These are phyloP conservation scores for Alternaria solani DNA, from an alignment of 2,329 filamentous ascomycete species.

Conservation along the genomic window DNA sequence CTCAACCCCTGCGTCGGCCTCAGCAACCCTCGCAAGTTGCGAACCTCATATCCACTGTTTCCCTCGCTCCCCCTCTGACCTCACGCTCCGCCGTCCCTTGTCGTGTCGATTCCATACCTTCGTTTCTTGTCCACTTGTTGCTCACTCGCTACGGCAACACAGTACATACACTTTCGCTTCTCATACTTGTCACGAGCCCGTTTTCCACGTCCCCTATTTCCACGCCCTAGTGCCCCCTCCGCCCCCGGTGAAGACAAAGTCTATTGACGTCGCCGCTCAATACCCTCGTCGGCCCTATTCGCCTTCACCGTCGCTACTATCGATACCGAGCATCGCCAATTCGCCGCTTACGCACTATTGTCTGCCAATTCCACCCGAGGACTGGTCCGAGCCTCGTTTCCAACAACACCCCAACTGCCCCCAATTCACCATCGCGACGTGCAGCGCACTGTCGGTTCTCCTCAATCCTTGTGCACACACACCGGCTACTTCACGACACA, in stretches of 20 bases:
- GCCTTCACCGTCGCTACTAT: constrained; percentile 13
- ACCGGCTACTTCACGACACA: constrained; percentile 13
- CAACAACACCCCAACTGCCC: background rate
- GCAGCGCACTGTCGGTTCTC: constrained; percentile 29
- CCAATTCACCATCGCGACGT: constrained; percentile 24
- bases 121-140: constrained; percentile 41
- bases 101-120: constrained; percentile 28
- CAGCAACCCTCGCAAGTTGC: constrained; percentile 13
- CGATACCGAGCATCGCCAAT: constrained; percentile 9
- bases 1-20: constrained; percentile 10
- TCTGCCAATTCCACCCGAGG: constrained; percentile 10
- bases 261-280: constrained; percentile 16
- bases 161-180: constrained; percentile 25
- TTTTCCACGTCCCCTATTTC: constrained; percentile 1
- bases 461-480: constrained; percentile 17
- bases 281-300: constrained; percentile 16
- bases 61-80: constrained; percentile 26
- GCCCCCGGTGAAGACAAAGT: constrained; percentile 12
- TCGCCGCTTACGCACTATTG: constrained; percentile 4
- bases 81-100: constrained; percentile 25
- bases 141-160: constrained; percentile 47
- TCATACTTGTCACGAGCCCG: constrained; percentile 9
- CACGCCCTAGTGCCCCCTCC: constrained; percentile 2
- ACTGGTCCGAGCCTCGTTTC: constrained; percentile 12
- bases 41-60: constrained; percentile 38